Evolutionary conservation across 2,329 filamentous ascomycete genomes (phyloP), one percentile per base, ranked within the genome.

Genomic region (Rhinocladiella similis): DNA sequence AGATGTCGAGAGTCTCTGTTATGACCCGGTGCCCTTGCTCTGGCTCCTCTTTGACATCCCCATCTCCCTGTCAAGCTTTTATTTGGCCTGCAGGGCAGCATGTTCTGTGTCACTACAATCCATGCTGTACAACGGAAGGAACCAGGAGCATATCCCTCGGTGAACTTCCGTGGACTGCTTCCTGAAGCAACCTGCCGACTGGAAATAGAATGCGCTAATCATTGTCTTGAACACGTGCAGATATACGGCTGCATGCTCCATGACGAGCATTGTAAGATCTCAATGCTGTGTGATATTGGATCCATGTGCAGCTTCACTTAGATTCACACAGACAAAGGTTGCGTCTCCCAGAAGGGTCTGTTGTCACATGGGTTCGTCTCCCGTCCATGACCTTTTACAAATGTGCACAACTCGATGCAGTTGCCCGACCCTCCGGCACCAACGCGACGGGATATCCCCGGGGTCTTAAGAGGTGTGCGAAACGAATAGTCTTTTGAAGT

Each of bases 341-440:
- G 42, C 19, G 36, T 47, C 38, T 29, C 18, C 14, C 16, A 18
- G 33, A 27, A 35, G 20, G 12, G 22, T 12, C 43, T 45, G 22
- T 25, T 41, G 29, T 25, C 22, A 25, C n/a, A 48, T 50, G 33
- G 10, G 20, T 33, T 47, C 48, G 13, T 25, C 19, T 50, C 16
- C 35, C 47, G 53, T 54, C 53, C 57, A 51, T 47, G 20, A 56
- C 53, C 33, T 42, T 33, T 56, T 52, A 47, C 57, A 51, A 54
- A 56, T 56, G 53, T 36, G 36, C 41, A 45, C 52, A 45, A 47
- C 49, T 54, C 51, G 55, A 59, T 54, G 59, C 59, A 61, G 50
- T 53, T 61, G 56, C 56, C 59, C 59, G 59, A 50, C 42, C 50
- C 52, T 19, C 52, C 43, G 45, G 55, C 39, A 42, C 59, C 59